Percentiles rank a stretch among this genome's conserved stretches.
These are phyloP conservation scores for Hygrophila difformis DNA, from an alignment of 257 asterid genomes.

Conservation along the genomic window DNA sequence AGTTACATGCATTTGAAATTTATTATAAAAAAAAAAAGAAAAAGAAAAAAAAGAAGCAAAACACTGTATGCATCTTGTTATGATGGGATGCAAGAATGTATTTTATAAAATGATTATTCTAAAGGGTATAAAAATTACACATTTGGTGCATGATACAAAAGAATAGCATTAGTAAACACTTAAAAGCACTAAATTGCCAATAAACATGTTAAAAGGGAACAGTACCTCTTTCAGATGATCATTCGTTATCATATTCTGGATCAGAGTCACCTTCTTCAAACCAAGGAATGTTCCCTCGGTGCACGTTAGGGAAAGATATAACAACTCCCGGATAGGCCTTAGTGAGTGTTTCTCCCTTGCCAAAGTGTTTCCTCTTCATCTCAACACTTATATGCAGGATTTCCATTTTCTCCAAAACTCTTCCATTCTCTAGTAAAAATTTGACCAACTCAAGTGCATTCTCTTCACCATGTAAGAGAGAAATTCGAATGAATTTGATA, in stretches of 20 bases:
- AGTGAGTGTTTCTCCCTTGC: constrained; percentile 7
- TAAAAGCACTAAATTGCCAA: background rate
- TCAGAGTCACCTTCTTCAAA: constrained; percentile 21
- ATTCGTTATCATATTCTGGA: constrained; percentile 14
- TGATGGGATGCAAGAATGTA: background rate
- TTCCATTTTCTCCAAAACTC: constrained; percentile 17
- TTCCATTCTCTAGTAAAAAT: constrained; percentile 18
- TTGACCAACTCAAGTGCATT: constrained; percentile 15
- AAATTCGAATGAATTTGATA: constrained; percentile 14
- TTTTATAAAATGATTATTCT: background rate
- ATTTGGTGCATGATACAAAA: background rate
- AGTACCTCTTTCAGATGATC: constrained; percentile 12
- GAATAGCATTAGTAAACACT: background rate
- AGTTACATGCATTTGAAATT: background rate
- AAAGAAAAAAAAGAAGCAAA: background rate
- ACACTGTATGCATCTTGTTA: background rate
- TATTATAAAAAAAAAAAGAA: background rate
- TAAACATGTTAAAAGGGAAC: background rate
- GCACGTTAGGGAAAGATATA: constrained; percentile 4
- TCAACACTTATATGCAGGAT: constrained; percentile 3
- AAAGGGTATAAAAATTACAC: background rate
- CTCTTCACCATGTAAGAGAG: constrained; percentile 10
- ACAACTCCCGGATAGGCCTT: constrained; percentile 18
- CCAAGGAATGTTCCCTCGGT: constrained; percentile 15
- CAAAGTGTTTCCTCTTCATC: background rate